Percentiles rank a stretch among this genome's conserved stretches.
Conservation (phyloP, 129 eudicot species). For the Kitagawia praeruptora region DNA sequence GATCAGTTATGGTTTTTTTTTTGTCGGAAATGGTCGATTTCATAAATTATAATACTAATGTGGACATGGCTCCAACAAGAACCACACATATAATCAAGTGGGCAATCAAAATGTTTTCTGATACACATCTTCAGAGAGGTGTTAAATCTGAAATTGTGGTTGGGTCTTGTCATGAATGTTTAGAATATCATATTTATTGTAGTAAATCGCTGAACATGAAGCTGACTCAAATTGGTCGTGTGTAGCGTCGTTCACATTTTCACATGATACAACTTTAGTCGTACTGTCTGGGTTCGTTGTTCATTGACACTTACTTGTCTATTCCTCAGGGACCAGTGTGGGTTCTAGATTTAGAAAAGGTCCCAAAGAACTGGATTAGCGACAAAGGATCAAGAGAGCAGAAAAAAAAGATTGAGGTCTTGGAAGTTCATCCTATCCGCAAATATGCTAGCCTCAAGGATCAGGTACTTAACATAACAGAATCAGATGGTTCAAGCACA, state of each 20-base stretch:
- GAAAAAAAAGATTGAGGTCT: conserved; percentile 50
- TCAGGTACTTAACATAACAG: conserved; percentile 48
- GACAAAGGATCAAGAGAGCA: conserved; percentile 49
- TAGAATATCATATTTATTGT: neutral
- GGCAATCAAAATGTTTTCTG: neutral
- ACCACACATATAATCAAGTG: neutral
- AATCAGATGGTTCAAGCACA: conserved; percentile 48
- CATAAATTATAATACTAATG: no score
- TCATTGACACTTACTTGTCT: neutral
- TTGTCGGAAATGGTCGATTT: no score
- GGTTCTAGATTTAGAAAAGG: conserved; percentile 69
- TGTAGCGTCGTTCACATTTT: neutral
- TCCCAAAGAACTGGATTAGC: conserved; percentile 36
- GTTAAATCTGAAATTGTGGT: neutral
- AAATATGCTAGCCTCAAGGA: conserved; percentile 74
- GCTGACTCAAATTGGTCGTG: neutral
- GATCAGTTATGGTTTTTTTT: no score
- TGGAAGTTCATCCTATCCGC: conserved; percentile 72
- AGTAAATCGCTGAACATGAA: neutral
- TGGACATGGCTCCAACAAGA: no score
- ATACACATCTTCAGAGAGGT: neutral
- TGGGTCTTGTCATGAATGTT: neutral
- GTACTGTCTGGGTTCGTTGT: neutral
- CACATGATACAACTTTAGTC: neutral
- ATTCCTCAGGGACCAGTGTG: conserved; percentile 63